These are phyloP conservation scores for Colletotrichum phormii DNA, from an alignment of 2,329 filamentous ascomycete genomes.

Conservation along the genomic window DNA sequence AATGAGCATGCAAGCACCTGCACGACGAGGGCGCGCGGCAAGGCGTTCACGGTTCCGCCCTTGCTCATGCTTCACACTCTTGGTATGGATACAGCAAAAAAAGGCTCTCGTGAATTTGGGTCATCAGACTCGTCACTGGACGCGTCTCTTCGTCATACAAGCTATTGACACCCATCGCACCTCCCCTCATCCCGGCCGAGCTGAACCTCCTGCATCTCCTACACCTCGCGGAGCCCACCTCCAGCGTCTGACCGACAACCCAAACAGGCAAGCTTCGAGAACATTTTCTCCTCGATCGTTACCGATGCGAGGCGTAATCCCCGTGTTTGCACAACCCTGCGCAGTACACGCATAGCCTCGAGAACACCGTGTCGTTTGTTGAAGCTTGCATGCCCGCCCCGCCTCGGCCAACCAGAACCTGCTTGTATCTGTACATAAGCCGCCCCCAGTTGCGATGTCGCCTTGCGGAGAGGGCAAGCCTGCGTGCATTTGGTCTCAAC, in stretches of 20 bases:
- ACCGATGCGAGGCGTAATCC: background rate
- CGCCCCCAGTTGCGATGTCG: background rate
- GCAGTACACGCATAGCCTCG: background rate
- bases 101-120: background rate
- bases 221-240: background rate
- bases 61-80: background rate
- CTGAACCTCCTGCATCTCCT: constrained; percentile 16
- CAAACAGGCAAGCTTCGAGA: constrained; percentile 27
- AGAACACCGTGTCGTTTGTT: constrained; percentile 7
- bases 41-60: constrained; percentile 8
- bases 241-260: constrained; percentile 12
- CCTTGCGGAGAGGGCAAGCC: background rate
- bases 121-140: constrained; percentile 15
- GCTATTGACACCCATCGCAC: background rate
- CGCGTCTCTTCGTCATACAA: constrained; percentile 2
- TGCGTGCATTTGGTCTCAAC: background rate
- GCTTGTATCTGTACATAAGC: constrained; percentile 8
- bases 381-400: background rate
- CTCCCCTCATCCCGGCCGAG: constrained; percentile 5
- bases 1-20: constrained; percentile 1
- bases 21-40: background rate
- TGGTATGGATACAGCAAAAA: background rate
- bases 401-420: background rate
- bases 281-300: constrained; percentile 6
- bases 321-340: background rate